These are phyloP conservation scores for Osmanthus fragrans DNA, from an alignment of 257 asterid genomes.

Conservation along the genomic window DNA sequence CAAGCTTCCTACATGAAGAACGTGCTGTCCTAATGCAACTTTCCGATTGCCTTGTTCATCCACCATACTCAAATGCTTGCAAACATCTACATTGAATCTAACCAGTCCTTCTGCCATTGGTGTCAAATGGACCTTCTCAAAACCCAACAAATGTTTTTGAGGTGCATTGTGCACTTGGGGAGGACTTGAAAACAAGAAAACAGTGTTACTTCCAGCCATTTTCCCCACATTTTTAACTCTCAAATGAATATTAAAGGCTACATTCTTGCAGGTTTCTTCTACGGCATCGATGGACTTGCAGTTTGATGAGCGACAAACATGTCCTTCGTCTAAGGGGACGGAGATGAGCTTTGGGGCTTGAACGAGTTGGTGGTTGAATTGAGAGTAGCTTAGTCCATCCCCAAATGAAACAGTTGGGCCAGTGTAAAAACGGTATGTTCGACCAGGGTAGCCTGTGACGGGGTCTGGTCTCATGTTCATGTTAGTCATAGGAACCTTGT, in stretches of 20 bases:
- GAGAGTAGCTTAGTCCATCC: slow-evolving; percentile 53
- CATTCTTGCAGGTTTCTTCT: slow-evolving; percentile 35
- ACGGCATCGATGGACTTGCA: slow-evolving; percentile 43
- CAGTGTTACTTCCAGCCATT: slow-evolving; percentile 50
- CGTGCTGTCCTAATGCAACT: slow-evolving; percentile 56
- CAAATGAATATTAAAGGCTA: slow-evolving; percentile 38
- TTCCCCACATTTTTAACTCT: slow-evolving; percentile 51
- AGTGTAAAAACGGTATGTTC: slow-evolving; percentile 60
- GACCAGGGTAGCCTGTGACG: slow-evolving; percentile 56
- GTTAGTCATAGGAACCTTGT: slow-evolving; percentile 53
- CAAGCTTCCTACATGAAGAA: slow-evolving; percentile 51
- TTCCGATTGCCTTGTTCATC: slow-evolving; percentile 51
- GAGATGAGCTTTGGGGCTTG: slow-evolving; percentile 45
- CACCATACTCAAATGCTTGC: slow-evolving; percentile 53
- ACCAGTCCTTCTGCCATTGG: slow-evolving; percentile 37
- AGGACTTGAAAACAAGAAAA: slow-evolving; percentile 55
- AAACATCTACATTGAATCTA: slow-evolving; percentile 45
- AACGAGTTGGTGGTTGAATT: slow-evolving; percentile 41
- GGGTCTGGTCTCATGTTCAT: slow-evolving; percentile 76
- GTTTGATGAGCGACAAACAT: slow-evolving; percentile 37
- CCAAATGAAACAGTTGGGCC: slow-evolving; percentile 56
- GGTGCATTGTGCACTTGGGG: slow-evolving; percentile 64
- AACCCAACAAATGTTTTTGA: slow-evolving; percentile 54
- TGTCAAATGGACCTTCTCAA: slow-evolving; percentile 42
- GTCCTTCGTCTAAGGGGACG: slow-evolving; percentile 41